Evolutionary conservation across 768 basidiomycete species (phyloP), one percentile per base, ranked within the genome.

Genomic region (Ramaria rubella): DNA sequence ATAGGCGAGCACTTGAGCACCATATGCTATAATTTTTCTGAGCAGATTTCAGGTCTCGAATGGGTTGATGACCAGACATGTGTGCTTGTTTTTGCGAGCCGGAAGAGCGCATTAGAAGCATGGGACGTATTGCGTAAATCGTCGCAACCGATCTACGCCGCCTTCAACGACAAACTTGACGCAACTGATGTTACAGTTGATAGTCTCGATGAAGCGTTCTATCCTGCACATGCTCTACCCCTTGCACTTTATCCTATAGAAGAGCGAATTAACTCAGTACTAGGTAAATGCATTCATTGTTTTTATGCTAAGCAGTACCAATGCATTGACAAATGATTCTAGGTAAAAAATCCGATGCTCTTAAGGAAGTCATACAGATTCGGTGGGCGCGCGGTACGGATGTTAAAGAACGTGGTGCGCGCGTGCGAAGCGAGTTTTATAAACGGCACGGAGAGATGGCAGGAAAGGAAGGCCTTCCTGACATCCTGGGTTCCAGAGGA

Each of bases 61-160:
- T 93, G 90, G 90, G 78, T 93, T 19, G 83, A 90, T 67, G 90
- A 93, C 70, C 84, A 74, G 23, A 90, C 86, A 24, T 91, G 88
- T 62, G 78, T 93, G 3, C 73, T 92, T 50, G 85, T 93, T 42
- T 93, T 90, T 65, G 70, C 77, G 29, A 48, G 30, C 19, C 55
- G 55, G n/a, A 56, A 56, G 26, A n/a, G 19, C 5, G 55, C 62
- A 52, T 21, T 51, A 34, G n/a, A 61, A 60, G 24, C 60, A 36
- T 49, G 24, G 53, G 53, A 53, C 43, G 49, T 36, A 55, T 33
- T 34, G 36, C 7, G 38, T 21, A 29, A 40, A 29, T 8, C 52
- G 11, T 33, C 50, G 23, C 78, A 24, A 62, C 70, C 1, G 84
- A 80, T 1, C 76, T 78, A 61, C 69, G 72, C 11, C 64, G 64